Evolutionary conservation across 345 rosid genomes (phyloP).

Genomic region (Syzygium aromaticum): DNA sequence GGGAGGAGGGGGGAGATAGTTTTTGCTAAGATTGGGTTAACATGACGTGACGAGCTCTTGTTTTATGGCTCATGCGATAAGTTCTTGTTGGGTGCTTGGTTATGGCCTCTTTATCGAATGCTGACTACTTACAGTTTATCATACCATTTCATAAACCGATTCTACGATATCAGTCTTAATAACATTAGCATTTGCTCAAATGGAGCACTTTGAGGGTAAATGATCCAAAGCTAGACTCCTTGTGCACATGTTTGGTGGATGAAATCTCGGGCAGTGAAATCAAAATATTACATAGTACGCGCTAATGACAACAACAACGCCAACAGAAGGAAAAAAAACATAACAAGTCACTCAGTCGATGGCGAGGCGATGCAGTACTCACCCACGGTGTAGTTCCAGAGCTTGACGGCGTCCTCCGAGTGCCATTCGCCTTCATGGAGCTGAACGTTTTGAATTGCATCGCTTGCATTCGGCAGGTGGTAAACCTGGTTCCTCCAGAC

Average conservation of each 20-base stretch:
- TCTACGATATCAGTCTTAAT: too few relatives aligned
- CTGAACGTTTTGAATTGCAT: not conserved
- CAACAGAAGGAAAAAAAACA: not conserved
- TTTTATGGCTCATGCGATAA: too few relatives aligned
- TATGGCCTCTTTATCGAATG: too few relatives aligned
- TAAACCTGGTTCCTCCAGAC: not conserved
- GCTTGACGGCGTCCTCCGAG: not conserved
- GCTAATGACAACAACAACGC: not conserved
- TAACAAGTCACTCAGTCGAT: not conserved
- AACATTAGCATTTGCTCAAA: not conserved
- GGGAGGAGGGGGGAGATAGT: too few relatives aligned
- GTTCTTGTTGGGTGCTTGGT: too few relatives aligned
- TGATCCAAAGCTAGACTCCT: not conserved
- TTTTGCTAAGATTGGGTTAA: too few relatives aligned
- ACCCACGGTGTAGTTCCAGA: constrained; percentile 2
- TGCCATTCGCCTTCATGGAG: constrained; percentile 9
- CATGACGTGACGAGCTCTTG: too few relatives aligned
- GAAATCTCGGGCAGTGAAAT: not conserved
- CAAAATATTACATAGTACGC: not conserved
- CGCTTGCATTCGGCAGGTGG: not conserved
- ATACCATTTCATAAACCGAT: too few relatives aligned
- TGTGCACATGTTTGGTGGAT: not conserved
- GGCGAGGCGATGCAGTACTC: not conserved
- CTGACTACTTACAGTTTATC: too few relatives aligned
- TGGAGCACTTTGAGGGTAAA: not conserved